Conservation (phyloP, 176 grass and related monocot species). For the Carex littledalei region DNA sequence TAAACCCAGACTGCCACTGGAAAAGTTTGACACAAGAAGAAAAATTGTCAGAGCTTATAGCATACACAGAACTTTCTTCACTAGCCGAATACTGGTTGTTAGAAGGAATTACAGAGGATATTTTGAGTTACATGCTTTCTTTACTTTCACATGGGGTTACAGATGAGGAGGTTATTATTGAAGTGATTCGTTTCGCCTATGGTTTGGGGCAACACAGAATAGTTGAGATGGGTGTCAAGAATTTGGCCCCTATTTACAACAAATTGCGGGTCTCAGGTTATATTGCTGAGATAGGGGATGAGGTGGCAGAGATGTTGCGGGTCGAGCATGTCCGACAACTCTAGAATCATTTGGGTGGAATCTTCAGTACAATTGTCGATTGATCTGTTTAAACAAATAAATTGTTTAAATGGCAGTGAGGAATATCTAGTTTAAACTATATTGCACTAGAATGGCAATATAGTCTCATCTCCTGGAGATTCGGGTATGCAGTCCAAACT, state of each 20-base stretch:
- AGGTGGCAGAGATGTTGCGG: constrained; percentile 57
- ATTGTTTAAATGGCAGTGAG: neutral
- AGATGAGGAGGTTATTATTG: constrained; percentile 20
- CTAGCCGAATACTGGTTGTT: constrained; percentile 73
- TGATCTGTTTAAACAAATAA: neutral
- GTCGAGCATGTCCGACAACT: constrained; percentile 13
- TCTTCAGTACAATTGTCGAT: neutral
- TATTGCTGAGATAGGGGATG: constrained; percentile 53
- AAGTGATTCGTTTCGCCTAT: constrained; percentile 33
- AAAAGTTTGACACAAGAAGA: constrained; percentile 32
- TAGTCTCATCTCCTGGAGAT: too few species aligned
- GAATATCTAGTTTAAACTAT: neutral
- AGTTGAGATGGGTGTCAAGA: constrained; percentile 35
- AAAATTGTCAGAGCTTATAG: constrained; percentile 31
- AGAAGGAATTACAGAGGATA: constrained; percentile 56
- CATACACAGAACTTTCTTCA: constrained; percentile 61
- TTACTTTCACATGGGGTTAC: constrained; percentile 33
- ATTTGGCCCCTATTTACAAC: constrained; percentile 52
- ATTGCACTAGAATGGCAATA: neutral
- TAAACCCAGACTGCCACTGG: constrained; percentile 41
- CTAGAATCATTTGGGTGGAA: neutral
- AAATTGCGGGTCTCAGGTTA: constrained; percentile 44
- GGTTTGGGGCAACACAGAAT: constrained; percentile 50
- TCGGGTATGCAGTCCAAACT: too few species aligned
- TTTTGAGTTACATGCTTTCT: constrained; percentile 20